These are phyloP conservation scores for Acacia crassicarpa DNA, from an alignment of 306 rosid genomes.

Conservation along the genomic window DNA sequence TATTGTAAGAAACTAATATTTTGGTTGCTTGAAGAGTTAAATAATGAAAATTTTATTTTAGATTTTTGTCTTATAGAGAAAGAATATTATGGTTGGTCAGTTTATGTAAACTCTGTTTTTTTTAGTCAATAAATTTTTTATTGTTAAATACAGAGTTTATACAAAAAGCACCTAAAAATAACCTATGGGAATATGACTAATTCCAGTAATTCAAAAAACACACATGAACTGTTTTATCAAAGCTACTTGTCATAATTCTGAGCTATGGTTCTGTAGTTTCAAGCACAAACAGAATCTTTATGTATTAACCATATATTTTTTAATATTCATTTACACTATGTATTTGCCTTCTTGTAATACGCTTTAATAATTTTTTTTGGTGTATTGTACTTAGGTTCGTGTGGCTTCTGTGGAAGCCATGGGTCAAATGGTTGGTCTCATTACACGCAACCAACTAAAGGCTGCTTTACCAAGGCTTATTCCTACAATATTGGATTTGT, in stretches of 20 bases:
- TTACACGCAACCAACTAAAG: slow-evolving; percentile 79
- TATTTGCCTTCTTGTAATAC: slow-evolving; percentile 21
- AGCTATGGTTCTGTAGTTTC: slow-evolving; percentile 4
- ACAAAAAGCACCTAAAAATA: neutral
- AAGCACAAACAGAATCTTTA: neutral
- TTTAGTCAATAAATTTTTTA: neutral
- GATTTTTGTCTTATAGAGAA: neutral
- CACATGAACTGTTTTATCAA: neutral
- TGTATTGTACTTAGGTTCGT: slow-evolving; percentile 57
- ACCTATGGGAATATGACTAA: neutral
- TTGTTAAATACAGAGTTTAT: neutral
- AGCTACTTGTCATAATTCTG: neutral
- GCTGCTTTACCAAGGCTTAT: slow-evolving; percentile 87
- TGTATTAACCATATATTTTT: slow-evolving; percentile 13
- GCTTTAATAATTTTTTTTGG: slow-evolving; percentile 19
- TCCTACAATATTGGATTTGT: slow-evolving; percentile 94
- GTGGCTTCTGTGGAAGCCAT: slow-evolving; percentile 85
- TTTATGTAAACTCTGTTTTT: slow-evolving; percentile 13
- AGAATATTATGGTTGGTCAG: neutral
- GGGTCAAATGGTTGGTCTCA: slow-evolving; percentile 93
- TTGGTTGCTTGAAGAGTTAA: neutral
- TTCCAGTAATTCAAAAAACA: neutral
- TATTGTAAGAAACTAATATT: neutral
- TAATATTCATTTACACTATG: slow-evolving; percentile 10
- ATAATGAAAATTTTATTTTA: neutral